These are phyloP conservation scores for Endogone sp. DNA, from an alignment of 192 early-diverging fungal species.

Conservation along the genomic window DNA sequence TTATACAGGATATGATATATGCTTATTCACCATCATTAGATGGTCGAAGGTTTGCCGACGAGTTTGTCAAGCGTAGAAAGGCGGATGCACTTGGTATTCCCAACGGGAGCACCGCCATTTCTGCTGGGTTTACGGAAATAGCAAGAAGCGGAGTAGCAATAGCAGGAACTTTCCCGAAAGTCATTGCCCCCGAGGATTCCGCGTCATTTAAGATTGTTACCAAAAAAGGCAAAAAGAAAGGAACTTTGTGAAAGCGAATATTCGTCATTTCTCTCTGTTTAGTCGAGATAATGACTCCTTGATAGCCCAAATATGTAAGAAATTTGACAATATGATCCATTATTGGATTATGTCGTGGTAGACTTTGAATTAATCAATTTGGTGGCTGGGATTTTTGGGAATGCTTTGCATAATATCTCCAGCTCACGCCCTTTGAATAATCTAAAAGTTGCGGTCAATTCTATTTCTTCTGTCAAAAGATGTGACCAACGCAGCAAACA, in stretches of 20 bases:
- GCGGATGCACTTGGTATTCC: constrained; percentile 50
- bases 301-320: too few relatives aligned
- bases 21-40: constrained; percentile 69
- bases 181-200: constrained; percentile 2
- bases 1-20: constrained; percentile 73
- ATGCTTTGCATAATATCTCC: too few relatives aligned
- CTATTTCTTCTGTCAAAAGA: too few relatives aligned
- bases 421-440: too few relatives aligned
- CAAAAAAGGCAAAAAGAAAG: constrained; percentile 42
- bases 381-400: too few relatives aligned
- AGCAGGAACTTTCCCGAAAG: constrained; percentile 13
- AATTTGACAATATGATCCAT: too few relatives aligned
- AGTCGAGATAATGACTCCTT: too few relatives aligned
- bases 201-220: constrained; percentile 36
- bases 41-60: constrained; percentile 73
- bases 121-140: constrained; percentile 16
- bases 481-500: too few relatives aligned
- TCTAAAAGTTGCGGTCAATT: too few relatives aligned
- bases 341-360: too few relatives aligned
- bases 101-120: constrained; percentile 4
- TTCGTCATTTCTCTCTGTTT: too few relatives aligned
- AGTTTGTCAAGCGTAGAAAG: constrained; percentile 73
- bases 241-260: constrained; percentile 4
- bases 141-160: constrained; percentile 21
- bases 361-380: too few relatives aligned